Evolutionary conservation across 2,329 filamentous ascomycete species (phyloP).

Genomic region (Penicillium griseofulvum): DNA sequence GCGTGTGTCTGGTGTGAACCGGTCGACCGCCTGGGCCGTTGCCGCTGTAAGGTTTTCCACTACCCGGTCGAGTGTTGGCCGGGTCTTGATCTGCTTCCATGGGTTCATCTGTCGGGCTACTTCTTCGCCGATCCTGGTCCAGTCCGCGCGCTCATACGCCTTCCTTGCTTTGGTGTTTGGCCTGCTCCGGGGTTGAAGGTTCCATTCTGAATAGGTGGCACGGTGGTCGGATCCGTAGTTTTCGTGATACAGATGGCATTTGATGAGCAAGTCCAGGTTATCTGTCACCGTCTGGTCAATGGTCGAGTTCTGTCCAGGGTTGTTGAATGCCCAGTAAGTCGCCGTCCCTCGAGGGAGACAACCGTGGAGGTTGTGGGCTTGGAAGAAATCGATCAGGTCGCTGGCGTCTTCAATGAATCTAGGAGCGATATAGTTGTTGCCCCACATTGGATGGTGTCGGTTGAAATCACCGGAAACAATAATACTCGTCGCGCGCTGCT

Average conservation of each 20-base stretch:
- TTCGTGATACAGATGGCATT: conserved; percentile 21
- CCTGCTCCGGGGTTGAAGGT: background rate
- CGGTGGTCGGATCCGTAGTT: conserved; percentile 22
- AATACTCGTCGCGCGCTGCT: too few species aligned
- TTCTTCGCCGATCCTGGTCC: too few species aligned
- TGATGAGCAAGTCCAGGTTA: conserved; percentile 8
- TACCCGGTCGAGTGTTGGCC: conserved; percentile 1
- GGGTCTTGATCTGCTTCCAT: conserved; percentile 10
- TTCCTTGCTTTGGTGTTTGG: conserved; percentile 3
- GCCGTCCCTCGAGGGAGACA: conserved; percentile 5
- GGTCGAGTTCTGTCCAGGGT: background rate
- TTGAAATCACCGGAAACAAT: background rate
- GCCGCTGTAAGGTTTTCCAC: background rate
- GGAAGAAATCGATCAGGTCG: background rate
- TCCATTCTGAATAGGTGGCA: conserved; percentile 20
- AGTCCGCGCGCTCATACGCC: conserved; percentile 13
- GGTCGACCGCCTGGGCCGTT: conserved; percentile 9
- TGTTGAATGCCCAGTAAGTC: background rate
- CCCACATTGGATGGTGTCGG: background rate
- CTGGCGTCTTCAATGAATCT: background rate
- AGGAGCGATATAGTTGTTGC: background rate
- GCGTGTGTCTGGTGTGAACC: conserved; percentile 6
- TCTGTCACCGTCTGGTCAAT: conserved; percentile 9
- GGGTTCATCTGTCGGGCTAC: conserved; percentile 5
- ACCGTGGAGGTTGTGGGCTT: background rate